Evolutionary conservation across 129 eudicot species (phyloP).

Genomic region (Silybum marianum): DNA sequence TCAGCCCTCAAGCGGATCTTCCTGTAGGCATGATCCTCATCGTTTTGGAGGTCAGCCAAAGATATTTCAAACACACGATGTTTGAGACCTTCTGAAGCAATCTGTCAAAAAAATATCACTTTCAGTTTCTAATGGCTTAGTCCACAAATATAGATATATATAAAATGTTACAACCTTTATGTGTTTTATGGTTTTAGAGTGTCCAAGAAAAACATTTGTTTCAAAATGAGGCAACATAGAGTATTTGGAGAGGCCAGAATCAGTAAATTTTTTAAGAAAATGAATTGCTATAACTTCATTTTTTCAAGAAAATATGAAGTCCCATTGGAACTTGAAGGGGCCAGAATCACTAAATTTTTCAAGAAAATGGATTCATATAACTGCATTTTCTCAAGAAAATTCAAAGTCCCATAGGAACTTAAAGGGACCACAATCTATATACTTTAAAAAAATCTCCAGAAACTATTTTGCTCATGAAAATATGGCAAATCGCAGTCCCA

Average conservation of each 20-base stretch:
- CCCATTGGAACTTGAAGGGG: neutral
- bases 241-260: neutral
- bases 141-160: neutral
- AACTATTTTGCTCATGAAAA: neutral
- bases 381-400: neutral
- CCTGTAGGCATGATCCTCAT: conserved; percentile 80
- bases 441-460: neutral
- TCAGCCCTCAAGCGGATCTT: conserved; percentile 87
- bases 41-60: conserved; percentile 77
- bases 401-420: neutral
- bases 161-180: neutral
- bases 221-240: neutral
- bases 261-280: neutral
- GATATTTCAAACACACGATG: conserved; percentile 80
- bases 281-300: neutral
- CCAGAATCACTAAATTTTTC: neutral
- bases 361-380: neutral
- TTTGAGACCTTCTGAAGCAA: conserved; percentile 88
- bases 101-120: conserved; percentile 29
- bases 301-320: neutral
- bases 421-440: neutral
- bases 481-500: neutral
- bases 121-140: neutral
- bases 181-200: neutral
- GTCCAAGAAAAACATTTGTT: neutral